A percentile compares a stretch with the other conserved stretches of the same genome.
Conservation (phyloP, 305 asterid species). For the Ruellia speciosa region DNA sequence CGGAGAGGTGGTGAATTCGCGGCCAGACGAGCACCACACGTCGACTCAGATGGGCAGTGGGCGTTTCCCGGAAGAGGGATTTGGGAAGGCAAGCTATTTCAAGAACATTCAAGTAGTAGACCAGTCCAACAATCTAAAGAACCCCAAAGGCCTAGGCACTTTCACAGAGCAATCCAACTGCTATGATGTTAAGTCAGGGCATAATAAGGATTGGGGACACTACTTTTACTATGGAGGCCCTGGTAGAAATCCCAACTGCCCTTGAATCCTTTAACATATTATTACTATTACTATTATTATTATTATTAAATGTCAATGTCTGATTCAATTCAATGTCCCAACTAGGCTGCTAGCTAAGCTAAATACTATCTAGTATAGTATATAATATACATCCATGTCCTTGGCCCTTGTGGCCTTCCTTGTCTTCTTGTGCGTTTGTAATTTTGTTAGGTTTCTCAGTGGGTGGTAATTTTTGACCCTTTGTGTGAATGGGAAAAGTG, state of each 20-base stretch:
- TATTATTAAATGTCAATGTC: no score
- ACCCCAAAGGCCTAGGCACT: slow-evolving; percentile 57
- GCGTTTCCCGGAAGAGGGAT: slow-evolving; percentile 74
- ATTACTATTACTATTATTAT: no score
- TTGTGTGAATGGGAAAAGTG: not conserved
- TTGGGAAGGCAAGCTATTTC: slow-evolving; percentile 75
- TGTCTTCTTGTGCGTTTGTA: slow-evolving; percentile 9
- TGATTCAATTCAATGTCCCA: not conserved
- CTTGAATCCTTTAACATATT: slow-evolving; percentile 12
- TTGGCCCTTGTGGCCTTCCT: no score
- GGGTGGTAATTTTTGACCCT: slow-evolving; percentile 44
- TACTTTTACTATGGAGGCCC: slow-evolving; percentile 86
- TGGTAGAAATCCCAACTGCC: slow-evolving; percentile 67
- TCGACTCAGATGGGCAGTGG: slow-evolving; percentile 86
- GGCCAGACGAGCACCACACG: slow-evolving; percentile 64
- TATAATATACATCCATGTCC: no score
- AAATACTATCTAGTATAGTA: no score
- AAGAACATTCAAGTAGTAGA: slow-evolving; percentile 77
- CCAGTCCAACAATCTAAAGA: slow-evolving; percentile 62
- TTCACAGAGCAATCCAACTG: slow-evolving; percentile 72
- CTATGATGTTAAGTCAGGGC: slow-evolving; percentile 60
- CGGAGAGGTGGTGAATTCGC: slow-evolving; percentile 73
- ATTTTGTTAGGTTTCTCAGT: slow-evolving; percentile 31
- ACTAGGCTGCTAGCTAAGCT: not conserved
- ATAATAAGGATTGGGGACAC: slow-evolving; percentile 64